These are phyloP conservation scores for Sporothrix protearum DNA, from an alignment of 2,329 filamentous ascomycete genomes.

Conservation along the genomic window DNA sequence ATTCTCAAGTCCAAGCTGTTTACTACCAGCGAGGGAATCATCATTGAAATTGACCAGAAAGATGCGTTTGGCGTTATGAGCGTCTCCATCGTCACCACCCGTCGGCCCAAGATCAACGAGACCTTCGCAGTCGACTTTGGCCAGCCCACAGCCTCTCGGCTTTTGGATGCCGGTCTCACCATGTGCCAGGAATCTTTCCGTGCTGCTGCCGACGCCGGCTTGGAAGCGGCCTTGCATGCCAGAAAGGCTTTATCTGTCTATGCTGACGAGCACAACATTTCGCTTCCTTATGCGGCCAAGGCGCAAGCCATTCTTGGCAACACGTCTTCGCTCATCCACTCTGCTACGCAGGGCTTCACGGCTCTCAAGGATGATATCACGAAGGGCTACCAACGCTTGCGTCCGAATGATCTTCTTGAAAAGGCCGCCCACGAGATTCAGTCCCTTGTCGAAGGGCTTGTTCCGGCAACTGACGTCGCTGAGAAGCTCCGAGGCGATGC, in stretches of 20 bases:
- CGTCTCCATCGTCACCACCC: constrained; percentile 56
- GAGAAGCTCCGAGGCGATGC: background rate
- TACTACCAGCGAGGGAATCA: constrained; percentile 48
- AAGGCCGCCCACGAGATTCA: background rate
- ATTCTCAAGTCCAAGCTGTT: constrained; percentile 49
- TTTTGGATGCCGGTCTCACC: constrained; percentile 44
- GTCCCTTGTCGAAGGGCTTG: background rate
- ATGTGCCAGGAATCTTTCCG: constrained; percentile 41
- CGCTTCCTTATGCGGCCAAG: background rate
- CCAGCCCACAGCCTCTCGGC: constrained; percentile 44
- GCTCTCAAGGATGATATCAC: background rate
- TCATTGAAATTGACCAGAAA: constrained; percentile 50
- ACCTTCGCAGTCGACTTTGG: constrained; percentile 60
- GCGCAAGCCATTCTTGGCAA: background rate
- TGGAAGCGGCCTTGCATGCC: constrained; percentile 30
- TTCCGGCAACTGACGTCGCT: background rate
- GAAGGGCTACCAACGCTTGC: background rate
- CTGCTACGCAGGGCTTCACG: background rate
- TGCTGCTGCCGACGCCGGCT: constrained; percentile 42
- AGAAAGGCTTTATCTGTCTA: constrained; percentile 13
- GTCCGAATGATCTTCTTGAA: background rate
- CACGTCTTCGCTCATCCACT: background rate
- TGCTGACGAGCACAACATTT: constrained; percentile 24
- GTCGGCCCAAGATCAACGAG: constrained; percentile 59
- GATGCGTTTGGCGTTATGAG: constrained; percentile 58